A percentile compares a stretch with the other conserved stretches of the same genome.
Evolutionary conservation across 164 flowering plant species (phyloP).

Genomic region (Macadamia integrifolia): DNA sequence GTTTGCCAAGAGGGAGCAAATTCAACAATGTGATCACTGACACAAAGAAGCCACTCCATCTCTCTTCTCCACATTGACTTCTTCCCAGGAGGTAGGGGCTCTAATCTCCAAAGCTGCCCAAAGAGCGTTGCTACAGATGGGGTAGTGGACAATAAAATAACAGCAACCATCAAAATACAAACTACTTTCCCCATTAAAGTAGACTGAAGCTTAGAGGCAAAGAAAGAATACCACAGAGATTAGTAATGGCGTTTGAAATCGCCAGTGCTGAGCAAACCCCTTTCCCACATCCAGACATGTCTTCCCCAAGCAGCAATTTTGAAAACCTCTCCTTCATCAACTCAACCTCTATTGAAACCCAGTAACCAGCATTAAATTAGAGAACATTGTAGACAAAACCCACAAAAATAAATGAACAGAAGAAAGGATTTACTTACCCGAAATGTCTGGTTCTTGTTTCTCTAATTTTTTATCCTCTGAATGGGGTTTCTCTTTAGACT

Average conservation of each 20-base stretch:
- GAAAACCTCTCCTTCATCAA: constrained; percentile 82
- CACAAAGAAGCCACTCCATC: constrained; percentile 88
- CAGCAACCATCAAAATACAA: neutral
- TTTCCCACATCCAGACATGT: constrained; percentile 79
- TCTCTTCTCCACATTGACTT: constrained; percentile 93
- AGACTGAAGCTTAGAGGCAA: neutral
- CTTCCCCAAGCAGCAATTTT: constrained; percentile 76
- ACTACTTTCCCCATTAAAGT: constrained; percentile 13
- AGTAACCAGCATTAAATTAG: constrained; percentile 6
- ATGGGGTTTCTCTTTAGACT: constrained; percentile 21
- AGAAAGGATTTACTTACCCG: constrained; percentile 31
- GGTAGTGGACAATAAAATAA: neutral
- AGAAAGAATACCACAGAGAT: constrained; percentile 55
- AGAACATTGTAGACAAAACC: neutral
- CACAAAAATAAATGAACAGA: neutral
- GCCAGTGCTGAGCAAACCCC: constrained; percentile 76
- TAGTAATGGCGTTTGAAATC: constrained; percentile 77
- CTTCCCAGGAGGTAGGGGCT: constrained; percentile 70
- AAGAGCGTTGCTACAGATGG: constrained; percentile 60
- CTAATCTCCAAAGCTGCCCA: constrained; percentile 96
- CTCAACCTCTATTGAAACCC: constrained; percentile 39
- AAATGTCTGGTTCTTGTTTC: constrained; percentile 35
- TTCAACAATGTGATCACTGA: constrained; percentile 88
- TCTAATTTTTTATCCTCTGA: constrained; percentile 31
- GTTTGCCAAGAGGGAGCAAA: constrained; percentile 88